phyloP scores from a whole-genome alignment of 2,329 filamentous ascomycete species.

The Ascochyta pisi region DNA sequence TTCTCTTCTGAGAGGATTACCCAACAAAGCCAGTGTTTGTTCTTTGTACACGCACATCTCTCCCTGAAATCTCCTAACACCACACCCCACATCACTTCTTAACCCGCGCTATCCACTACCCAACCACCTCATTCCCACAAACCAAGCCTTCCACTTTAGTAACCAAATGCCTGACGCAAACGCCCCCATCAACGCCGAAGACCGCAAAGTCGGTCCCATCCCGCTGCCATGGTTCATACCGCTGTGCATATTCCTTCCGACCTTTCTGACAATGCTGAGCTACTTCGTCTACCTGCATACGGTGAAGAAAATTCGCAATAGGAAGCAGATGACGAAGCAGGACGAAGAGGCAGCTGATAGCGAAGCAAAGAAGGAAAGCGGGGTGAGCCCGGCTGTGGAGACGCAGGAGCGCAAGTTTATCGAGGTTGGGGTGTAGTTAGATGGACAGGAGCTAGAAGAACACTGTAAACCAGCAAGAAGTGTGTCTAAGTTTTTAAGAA shows the following conservation, averaged over 20 bases:
- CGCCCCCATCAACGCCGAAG: constrained; percentile 1
- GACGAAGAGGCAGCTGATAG: not conserved
- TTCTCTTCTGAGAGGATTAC: no score
- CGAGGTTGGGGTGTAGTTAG: not conserved
- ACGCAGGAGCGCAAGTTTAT: not conserved
- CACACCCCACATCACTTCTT: not conserved
- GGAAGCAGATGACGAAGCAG: not conserved
- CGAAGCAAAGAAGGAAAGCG: not conserved
- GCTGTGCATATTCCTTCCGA: constrained; percentile 17
- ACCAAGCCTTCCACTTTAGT: not conserved
- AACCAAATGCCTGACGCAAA: not conserved
- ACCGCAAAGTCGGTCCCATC: constrained; percentile 7
- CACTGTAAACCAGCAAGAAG: no score
- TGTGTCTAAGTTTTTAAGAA: no score
- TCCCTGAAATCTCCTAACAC: no score
- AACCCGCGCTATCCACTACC: not conserved
- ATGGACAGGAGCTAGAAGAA: no score
- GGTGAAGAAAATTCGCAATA: not conserved
- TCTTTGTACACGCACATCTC: no score
- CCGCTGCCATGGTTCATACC: constrained; percentile 16
- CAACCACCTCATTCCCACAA: not conserved
- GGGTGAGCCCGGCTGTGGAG: not conserved
- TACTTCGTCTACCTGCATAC: not conserved
- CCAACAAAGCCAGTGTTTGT: no score
- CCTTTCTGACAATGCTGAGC: constrained; percentile 3